Conservation (phyloP, 2,329 filamentous ascomycete species). For the Colletotrichum incanum region DNA sequence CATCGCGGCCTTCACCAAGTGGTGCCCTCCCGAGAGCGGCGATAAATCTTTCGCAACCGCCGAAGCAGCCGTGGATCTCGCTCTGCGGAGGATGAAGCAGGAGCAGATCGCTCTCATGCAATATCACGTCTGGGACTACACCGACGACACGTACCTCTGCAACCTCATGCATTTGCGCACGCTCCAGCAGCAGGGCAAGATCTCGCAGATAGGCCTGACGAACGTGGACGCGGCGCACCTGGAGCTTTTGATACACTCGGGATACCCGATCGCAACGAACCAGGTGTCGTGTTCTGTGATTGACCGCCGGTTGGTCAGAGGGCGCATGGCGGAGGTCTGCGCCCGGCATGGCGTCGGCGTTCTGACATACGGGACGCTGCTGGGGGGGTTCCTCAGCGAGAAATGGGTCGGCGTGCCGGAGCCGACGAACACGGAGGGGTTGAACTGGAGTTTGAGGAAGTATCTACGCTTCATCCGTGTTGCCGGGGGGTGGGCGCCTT, state of each 20-base stretch:
- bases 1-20: constrained; percentile 32
- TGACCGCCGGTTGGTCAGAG: constrained; percentile 12
- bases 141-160: constrained; percentile 29
- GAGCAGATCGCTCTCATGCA: constrained; percentile 25
- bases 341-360: neutral
- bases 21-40: constrained; percentile 34
- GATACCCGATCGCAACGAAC: constrained; percentile 25
- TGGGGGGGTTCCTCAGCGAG: constrained; percentile 45
- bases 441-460: constrained; percentile 48
- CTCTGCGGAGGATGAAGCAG: constrained; percentile 11
- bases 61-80: constrained; percentile 26
- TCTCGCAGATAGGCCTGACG: constrained; percentile 21
- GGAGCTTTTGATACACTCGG: constrained; percentile 27
- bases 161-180: constrained; percentile 29
- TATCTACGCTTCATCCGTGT: constrained; percentile 54
- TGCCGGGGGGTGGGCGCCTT: constrained; percentile 61
- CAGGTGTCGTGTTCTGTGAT: constrained; percentile 37
- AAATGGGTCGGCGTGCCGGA: constrained; percentile 45
- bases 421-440: constrained; percentile 23
- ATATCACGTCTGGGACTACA: constrained; percentile 37
- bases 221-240: constrained; percentile 38
- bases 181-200: constrained; percentile 12
- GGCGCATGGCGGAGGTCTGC: constrained; percentile 13
- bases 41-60: constrained; percentile 21
- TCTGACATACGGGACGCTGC: constrained; percentile 31